Percentiles rank a stretch among this genome's conserved stretches.
Evolutionary conservation across 257 asterid species (phyloP).

Genomic region (Forsythia viridissima): DNA sequence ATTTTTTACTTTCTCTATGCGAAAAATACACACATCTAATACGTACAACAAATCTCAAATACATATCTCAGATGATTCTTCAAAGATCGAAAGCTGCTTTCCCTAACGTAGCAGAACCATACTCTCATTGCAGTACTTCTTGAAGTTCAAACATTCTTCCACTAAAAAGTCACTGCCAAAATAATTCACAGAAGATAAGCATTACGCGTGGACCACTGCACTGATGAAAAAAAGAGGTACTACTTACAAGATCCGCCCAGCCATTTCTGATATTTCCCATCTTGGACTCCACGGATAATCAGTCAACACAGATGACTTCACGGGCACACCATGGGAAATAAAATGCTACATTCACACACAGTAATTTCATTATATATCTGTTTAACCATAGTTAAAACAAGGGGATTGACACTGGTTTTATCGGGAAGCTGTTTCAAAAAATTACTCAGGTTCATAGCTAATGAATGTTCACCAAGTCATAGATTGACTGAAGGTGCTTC

Average conservation of each 20-base stretch:
- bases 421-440: not conserved
- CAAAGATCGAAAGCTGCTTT: not conserved
- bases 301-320: constrained; percentile 55
- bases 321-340: constrained; percentile 53
- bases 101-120: not conserved
- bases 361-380: not conserved
- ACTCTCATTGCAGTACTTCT: constrained; percentile 74
- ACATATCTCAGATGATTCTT: not conserved
- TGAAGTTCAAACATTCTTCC: constrained; percentile 83
- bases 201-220: not conserved
- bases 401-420: not conserved
- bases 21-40: not conserved
- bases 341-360: constrained; percentile 58
- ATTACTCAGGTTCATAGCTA: not conserved
- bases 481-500: not conserved
- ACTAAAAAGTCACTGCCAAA: constrained; percentile 67
- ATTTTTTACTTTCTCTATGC: not conserved
- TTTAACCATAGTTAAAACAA: not conserved
- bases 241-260: constrained; percentile 77
- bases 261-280: constrained; percentile 80
- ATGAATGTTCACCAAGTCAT: not conserved
- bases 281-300: constrained; percentile 96
- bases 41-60: not conserved
- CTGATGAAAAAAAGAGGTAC: not conserved
- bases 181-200: not conserved